Evolutionary conservation across 2,329 filamentous ascomycete species (phyloP), one percentile per base, ranked within the genome.

Genomic region (Alternaria atra): DNA sequence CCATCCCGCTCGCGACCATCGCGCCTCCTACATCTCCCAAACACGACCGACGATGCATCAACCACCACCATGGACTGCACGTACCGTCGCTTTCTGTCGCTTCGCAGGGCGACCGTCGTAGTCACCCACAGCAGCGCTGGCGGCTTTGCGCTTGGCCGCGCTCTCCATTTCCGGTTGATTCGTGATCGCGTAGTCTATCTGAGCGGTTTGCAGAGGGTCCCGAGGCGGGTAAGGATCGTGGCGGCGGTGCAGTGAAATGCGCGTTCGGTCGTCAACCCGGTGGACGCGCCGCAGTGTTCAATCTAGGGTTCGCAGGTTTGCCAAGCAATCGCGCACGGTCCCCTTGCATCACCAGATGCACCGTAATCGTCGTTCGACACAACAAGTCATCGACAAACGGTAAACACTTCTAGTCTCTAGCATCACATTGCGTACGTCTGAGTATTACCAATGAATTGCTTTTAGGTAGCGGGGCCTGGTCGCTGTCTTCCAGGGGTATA

Each of bases 81-180:
- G 81, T 83, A 88, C 86, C 80, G 85, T 82, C 61, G 85, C 71
- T 79, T 86, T 87, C 77, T 84, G 82, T 74, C 85, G 84, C 82
- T 89, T 89, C 64, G 84, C 79, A 72, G 84, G 82, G 74, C 84
- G 85, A 69, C 82, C 81, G 65, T 84, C 84, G 68, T 77, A 74
- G 55, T 86, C 85, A 55, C 83, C 80, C 68, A 80, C 81, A 66
- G 80, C 80, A 64, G 79, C 78, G 70, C 75, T 74, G 56, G 81
- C 80, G 43, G 82, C 82, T 79, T 87, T 88, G 77, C 87, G 84
- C 82, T 89, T 89, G 66, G 80, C 75, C 64, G 77, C 78, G 69
- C 78, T 80, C 66, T 82, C 80, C 80, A 82, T 80, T 67, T 68
- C 64, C 59, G 53, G 59, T 46, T 46, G 34, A 62, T 66, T 67